Base-by-base conservation (phyloP, 495 filamentous ascomycete species). In the Hypoxylon rickii region DNA sequence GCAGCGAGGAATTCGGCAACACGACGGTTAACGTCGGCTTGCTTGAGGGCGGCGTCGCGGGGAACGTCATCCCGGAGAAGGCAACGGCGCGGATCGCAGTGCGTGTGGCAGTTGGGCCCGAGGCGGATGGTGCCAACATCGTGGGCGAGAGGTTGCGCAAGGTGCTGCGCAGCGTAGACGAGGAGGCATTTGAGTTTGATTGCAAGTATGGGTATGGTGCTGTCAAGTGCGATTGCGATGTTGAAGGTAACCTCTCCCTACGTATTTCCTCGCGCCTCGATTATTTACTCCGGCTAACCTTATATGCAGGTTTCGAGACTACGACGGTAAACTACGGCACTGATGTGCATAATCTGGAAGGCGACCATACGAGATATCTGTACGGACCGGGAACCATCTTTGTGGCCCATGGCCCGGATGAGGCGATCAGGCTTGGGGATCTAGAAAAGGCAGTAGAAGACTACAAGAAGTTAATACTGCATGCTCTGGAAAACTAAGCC, bases 281-380 rank as follows among this genome's bases (percentile, higher is more conserved):
- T 37, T 1, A 10, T 22, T 8, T 44, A 7, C 12, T 10, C 6
- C 16, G 15, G 22, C 39, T 26, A 43, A 41, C 57, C 24, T 37
- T 18, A 12, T 6, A 24, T 54, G 13, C 18, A 82, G 81, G 90
- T 0, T 96, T 96, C 52, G 82, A 92, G 22, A 84, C 83, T 0
- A 84, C 84, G 8, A 83, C 88, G 0, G 89, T 90, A 2, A 96
- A 95, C 55, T 97, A 97, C 66, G 93, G 93, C 3, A 97, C 93
- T 7, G 93, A 97, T 71, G 85, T 96, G 24, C 88, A 89, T 1
- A 85, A 90, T 51, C 66, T 97, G 36, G 58, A 83, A 15, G 83
- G 85, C 5, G 77, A 84, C 21, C 88, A 93, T 41, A 89, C 87
- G 71, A 80, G 85, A 44, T 97, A 96, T 69, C 74, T 96, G 32